phyloP scores from a whole-genome alignment of 1,284 basidiomycete genomes.

The Papiliotrema flavescens region DNA sequence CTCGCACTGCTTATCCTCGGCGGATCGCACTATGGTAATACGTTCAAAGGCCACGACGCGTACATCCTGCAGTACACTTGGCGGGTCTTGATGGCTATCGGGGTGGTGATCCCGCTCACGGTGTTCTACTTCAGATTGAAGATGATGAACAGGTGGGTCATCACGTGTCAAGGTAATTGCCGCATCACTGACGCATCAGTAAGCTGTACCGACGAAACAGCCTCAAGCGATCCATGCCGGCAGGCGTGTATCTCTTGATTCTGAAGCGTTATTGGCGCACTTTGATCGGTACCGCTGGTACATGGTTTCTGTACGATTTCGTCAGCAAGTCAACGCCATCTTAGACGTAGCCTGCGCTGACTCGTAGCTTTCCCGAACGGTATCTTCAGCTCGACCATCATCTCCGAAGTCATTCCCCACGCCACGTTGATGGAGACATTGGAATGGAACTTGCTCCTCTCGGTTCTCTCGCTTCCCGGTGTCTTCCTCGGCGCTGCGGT shows the following conservation, averaged over 20 bases:
- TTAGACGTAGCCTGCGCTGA: no score
- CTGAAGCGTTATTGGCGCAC: conserved; percentile 65
- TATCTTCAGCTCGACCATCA: conserved; percentile 58
- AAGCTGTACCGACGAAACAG: conserved; percentile 63
- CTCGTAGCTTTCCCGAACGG: conserved; percentile 61
- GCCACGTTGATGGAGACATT: conserved; percentile 56
- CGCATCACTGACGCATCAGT: no score
- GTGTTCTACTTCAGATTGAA: conserved; percentile 55
- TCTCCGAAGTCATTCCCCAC: conserved; percentile 57
- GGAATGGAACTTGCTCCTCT: conserved; percentile 65
- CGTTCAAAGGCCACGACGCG: conserved; percentile 58
- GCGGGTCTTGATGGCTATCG: conserved; percentile 71
- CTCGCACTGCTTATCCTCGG: conserved; percentile 67
- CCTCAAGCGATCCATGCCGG: conserved; percentile 56
- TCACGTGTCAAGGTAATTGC: no score
- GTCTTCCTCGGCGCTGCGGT: conserved; percentile 60
- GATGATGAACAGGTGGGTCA: background rate
- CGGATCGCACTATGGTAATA: conserved; percentile 24
- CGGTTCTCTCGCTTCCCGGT: conserved; percentile 65
- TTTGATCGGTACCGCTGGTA: conserved; percentile 65
- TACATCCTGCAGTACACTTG: conserved; percentile 66
- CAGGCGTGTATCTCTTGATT: conserved; percentile 49
- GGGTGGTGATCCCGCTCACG: conserved; percentile 62
- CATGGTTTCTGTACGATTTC: conserved; percentile 75
- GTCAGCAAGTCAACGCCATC: conserved; percentile 46